Percentiles rank a stretch among this genome's conserved stretches.
These are phyloP conservation scores for Arthroderma uncinatum DNA, from an alignment of 2,329 filamentous ascomycete genomes.

Conservation along the genomic window DNA sequence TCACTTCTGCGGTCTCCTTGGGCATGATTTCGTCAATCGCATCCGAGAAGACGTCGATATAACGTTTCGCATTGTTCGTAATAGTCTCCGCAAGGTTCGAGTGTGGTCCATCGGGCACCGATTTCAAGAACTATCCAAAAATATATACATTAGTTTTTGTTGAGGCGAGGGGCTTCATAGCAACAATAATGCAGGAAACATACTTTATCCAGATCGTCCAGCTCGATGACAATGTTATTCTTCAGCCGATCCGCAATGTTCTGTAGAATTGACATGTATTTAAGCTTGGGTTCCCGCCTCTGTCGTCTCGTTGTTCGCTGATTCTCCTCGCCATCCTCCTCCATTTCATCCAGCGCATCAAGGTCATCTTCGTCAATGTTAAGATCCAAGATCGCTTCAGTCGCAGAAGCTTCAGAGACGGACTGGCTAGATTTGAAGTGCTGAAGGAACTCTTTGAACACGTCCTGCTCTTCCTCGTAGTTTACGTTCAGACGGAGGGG, in stretches of 20 bases:
- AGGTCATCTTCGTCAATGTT: slow-evolving; percentile 77
- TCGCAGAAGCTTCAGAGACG: slow-evolving; percentile 54
- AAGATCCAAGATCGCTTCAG: slow-evolving; percentile 71
- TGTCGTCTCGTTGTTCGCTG: slow-evolving; percentile 23
- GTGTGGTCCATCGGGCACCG: slow-evolving; percentile 55
- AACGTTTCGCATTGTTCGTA: slow-evolving; percentile 85
- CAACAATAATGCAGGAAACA: slow-evolving; percentile 12
- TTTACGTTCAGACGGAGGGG: slow-evolving; percentile 68
- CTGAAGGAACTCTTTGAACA: slow-evolving; percentile 77
- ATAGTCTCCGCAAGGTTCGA: slow-evolving; percentile 64
- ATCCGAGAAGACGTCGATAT: slow-evolving; percentile 79
- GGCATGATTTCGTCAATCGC: slow-evolving; percentile 85
- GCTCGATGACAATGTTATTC: slow-evolving; percentile 70
- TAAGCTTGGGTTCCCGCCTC: slow-evolving; percentile 54
- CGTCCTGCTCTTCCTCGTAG: slow-evolving; percentile 68
- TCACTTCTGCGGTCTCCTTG: slow-evolving; percentile 62
- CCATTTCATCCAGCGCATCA: slow-evolving; percentile 85
- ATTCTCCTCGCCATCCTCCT: slow-evolving; percentile 52
- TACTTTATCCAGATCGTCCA: slow-evolving; percentile 75
- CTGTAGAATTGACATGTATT: slow-evolving; percentile 82
- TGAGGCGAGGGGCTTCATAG: neutral
- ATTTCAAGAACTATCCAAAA: slow-evolving; percentile 57
- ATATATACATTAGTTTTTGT: neutral
- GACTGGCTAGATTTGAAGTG: slow-evolving; percentile 70
- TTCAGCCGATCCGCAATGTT: slow-evolving; percentile 69